phyloP scores from a whole-genome alignment of 2,329 filamentous ascomycete species.

The Aspergillus vadensis region DNA sequence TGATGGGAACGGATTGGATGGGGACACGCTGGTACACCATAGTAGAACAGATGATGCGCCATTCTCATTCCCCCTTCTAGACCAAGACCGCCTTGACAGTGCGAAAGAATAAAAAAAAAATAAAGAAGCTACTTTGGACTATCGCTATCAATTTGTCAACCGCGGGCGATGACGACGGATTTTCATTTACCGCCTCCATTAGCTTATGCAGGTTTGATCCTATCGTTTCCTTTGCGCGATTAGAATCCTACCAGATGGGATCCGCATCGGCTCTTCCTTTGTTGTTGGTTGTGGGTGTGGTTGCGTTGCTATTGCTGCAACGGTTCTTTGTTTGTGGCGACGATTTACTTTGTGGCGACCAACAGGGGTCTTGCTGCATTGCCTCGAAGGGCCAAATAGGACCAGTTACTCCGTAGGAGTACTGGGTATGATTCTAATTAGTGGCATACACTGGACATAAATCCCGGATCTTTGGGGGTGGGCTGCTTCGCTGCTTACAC shows the following conservation, averaged over 20 bases:
- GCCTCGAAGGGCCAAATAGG: background rate
- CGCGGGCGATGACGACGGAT: background rate
- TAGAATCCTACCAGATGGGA: background rate
- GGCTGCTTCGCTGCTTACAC: background rate
- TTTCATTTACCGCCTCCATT: slow-evolving; percentile 2
- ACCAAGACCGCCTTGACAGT: background rate
- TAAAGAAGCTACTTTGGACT: background rate
- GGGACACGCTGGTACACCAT: background rate
- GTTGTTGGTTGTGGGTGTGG: background rate
- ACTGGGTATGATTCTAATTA: too few relatives aligned
- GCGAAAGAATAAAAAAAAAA: background rate
- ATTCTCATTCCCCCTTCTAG: background rate
- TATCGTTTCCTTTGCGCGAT: background rate
- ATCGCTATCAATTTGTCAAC: background rate
- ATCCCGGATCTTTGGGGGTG: background rate
- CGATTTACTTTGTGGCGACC: background rate
- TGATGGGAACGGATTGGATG: too few relatives aligned
- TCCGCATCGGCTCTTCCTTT: slow-evolving; percentile 1
- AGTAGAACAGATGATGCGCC: background rate
- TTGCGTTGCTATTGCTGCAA: background rate
- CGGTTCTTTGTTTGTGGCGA: background rate
- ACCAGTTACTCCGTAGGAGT: too few relatives aligned
- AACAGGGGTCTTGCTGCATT: background rate
- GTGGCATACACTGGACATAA: background rate
- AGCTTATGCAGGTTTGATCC: background rate